A percentile compares a stretch with the other conserved stretches of the same genome.
Conservation (phyloP, 139 green algal genomes). For the Auxenochlorella pyrenoidosa region DNA sequence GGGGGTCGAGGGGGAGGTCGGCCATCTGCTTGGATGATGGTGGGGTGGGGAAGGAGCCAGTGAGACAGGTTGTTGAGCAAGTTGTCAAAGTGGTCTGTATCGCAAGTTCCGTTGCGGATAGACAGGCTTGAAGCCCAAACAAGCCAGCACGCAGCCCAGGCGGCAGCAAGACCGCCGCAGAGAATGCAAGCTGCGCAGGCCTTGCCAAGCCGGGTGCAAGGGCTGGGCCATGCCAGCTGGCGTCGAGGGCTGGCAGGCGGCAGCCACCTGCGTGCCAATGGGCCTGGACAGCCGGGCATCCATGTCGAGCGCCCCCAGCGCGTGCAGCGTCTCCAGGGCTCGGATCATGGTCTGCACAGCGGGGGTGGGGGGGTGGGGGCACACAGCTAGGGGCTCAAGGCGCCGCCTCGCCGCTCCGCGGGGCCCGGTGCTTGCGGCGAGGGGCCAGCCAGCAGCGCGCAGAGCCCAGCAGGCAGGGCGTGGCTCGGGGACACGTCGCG, state of each 20-base stretch:
- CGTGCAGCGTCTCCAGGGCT: slow-evolving; percentile 88
- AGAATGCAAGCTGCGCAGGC: background rate
- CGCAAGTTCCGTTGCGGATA: too few relatives aligned
- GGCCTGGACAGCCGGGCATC: slow-evolving; percentile 37
- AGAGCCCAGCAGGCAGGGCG: background rate
- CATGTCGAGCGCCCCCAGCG: slow-evolving; percentile 86
- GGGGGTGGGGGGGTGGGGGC: background rate
- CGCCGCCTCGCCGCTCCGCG: too few relatives aligned
- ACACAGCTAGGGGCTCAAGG: background rate
- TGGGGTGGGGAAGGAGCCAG: background rate
- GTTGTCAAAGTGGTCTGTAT: background rate
- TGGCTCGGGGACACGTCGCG: too few relatives aligned
- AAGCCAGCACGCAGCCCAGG: too few relatives aligned
- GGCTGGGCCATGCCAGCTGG: too few relatives aligned
- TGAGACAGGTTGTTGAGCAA: background rate
- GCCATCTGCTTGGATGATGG: slow-evolving; percentile 79
- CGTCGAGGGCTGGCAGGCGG: too few relatives aligned
- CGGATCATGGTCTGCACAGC: slow-evolving; percentile 94
- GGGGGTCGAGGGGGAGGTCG: slow-evolving; percentile 97
- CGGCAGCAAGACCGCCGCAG: background rate
- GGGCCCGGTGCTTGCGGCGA: too few relatives aligned
- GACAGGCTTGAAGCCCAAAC: too few relatives aligned
- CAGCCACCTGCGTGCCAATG: slow-evolving; percentile 6
- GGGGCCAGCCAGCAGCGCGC: too few relatives aligned
- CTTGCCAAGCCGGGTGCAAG: background rate